phyloP scores from a whole-genome alignment of 192 early-diverging fungal genomes.

The Coemansia sp. region DNA sequence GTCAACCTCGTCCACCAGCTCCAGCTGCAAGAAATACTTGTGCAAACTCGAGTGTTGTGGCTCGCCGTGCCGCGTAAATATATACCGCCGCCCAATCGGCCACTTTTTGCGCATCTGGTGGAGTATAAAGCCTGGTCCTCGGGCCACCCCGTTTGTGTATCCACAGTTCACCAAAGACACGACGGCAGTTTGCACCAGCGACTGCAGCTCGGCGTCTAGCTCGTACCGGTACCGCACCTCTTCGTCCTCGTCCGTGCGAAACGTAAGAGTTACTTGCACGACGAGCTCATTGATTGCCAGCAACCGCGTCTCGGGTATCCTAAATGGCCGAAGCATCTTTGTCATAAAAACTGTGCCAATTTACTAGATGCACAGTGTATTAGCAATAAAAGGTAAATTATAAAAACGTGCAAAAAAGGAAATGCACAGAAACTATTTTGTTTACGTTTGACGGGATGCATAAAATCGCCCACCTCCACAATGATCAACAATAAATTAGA shows the following conservation, averaged over 20 bases:
- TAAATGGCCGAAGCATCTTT: conserved; percentile 27
- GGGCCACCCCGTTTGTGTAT: conserved; percentile 40
- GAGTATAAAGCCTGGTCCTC: conserved; percentile 48
- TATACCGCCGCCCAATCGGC: conserved; percentile 51
- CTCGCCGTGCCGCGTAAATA: conserved; percentile 50
- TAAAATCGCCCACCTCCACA: neutral
- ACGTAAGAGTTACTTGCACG: conserved; percentile 47
- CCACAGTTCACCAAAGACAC: conserved; percentile 52
- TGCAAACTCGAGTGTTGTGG: conserved; percentile 50
- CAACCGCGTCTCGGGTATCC: conserved; percentile 49
- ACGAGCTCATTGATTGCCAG: conserved; percentile 46
- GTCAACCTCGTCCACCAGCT: conserved; percentile 31
- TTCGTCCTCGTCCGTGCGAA: conserved; percentile 48
- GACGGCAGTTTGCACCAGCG: conserved; percentile 37
- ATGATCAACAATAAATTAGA: neutral
- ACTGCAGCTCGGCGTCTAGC: conserved; percentile 31
- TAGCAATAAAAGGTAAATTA: neutral
- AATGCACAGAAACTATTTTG: conserved; percentile 3
- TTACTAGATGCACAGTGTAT: neutral
- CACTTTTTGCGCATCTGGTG: conserved; percentile 54
- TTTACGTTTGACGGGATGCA: conserved; percentile 13
- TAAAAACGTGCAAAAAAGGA: conserved; percentile 2
- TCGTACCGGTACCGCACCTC: conserved; percentile 41
- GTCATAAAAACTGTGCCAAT: neutral
- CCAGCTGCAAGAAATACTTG: conserved; percentile 55